phyloP scores from a whole-genome alignment of 805 yeast genomes.

The Saturnispora mendoncae region DNA sequence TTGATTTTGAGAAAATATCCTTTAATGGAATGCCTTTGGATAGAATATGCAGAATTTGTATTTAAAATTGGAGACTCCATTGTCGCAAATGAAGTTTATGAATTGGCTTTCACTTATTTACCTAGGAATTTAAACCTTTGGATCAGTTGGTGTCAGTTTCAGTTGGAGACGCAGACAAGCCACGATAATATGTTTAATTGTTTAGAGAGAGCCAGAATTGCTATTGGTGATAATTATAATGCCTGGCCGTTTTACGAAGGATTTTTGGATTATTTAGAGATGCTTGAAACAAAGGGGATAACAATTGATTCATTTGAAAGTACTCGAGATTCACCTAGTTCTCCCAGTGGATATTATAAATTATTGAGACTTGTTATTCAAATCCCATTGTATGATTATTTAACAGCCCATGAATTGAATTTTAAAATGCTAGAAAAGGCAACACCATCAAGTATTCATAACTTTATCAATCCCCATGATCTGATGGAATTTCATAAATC shows the following conservation, averaged over 20 bases:
- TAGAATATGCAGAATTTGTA: constrained; percentile 42
- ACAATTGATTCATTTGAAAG: not conserved
- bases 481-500: constrained; percentile 11
- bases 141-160: constrained; percentile 39
- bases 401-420: constrained; percentile 36
- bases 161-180: constrained; percentile 24
- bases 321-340: not conserved
- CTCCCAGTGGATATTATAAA: constrained; percentile 29
- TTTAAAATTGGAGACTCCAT: constrained; percentile 36
- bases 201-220: constrained; percentile 40
- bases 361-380: constrained; percentile 43
- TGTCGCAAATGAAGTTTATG: constrained; percentile 30
- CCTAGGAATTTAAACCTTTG: constrained; percentile 43
- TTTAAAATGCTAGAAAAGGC: constrained; percentile 30
- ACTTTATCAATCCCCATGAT: constrained; percentile 18
- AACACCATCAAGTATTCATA: constrained; percentile 22
- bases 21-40: constrained; percentile 46
- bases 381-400: constrained; percentile 47
- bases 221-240: constrained; percentile 46
- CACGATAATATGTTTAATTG: constrained; percentile 27
- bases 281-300: constrained; percentile 13
- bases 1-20: constrained; percentile 42
- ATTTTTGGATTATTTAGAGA: constrained; percentile 36
- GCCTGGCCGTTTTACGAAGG: constrained; percentile 42
- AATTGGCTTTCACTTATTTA: constrained; percentile 31